Evolutionary conservation across 805 yeast species (phyloP), one percentile per base, ranked within the genome.

Genomic region (Suhomyces emberorum): DNA sequence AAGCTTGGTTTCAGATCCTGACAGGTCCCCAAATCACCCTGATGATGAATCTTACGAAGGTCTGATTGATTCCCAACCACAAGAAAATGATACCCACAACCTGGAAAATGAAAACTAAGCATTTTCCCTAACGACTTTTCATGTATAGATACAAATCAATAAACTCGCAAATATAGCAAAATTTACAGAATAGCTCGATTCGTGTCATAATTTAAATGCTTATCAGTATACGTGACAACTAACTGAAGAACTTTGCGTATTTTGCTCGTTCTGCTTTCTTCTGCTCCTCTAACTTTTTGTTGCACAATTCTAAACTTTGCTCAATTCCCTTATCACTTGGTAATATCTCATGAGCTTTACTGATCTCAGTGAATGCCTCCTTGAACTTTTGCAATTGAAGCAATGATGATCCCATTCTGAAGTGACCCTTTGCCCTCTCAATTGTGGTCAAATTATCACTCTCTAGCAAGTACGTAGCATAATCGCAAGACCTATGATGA

Each of bases 191-290:
- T 20, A 10, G 23, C 23, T 20, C 23, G 9, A 20, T 20, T 20
- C 23, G 10, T 7, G 10, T 7, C 23, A 20, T 20, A 9, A 20
- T 20, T 9, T 20, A 20, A 20, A 20, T 20, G 22, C 22, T n/a
- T n/a, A n/a, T n/a, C n/a, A n/a, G n/a, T n/a, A n/a, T n/a, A n/a
- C n/a, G n/a, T n/a, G n/a, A n/a, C n/a, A n/a, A n/a, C n/a, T 20
- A 23, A 9, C n/a, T 23, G 49, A 84, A 84, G 54, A 84, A 83
- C 53, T 78, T 82, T 12, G 87, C 72, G 44, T 77, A 74, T 39
- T 69, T 76, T 32, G 72, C 70, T 51, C 69, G 74, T 41, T 79
- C 80, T 11, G 64, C 66, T 26, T 66, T 63, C 51, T 75, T 79
- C 25, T 61, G 57, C 22, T 63, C 59, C 17, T 69, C 67, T 2